These are phyloP conservation scores for Hemileccinum impolitum DNA, from an alignment of 768 basidiomycete genomes.

Conservation along the genomic window DNA sequence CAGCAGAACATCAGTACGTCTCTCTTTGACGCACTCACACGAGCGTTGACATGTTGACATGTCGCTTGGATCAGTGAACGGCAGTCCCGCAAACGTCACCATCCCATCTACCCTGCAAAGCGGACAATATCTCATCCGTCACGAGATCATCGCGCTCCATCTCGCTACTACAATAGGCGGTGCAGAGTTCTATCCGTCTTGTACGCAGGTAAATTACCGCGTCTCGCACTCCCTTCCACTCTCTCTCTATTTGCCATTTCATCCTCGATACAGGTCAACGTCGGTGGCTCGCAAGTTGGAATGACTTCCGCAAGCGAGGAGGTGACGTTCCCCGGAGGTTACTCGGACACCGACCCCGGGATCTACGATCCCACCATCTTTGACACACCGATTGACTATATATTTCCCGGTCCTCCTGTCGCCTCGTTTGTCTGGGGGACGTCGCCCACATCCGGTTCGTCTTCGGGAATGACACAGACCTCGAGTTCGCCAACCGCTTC, in stretches of 20 bases:
- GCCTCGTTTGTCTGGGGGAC: conserved; percentile 37
- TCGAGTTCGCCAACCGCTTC: conserved; percentile 8
- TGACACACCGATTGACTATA: conserved; percentile 35
- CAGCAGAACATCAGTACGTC: conserved; percentile 53
- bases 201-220: conserved; percentile 39
- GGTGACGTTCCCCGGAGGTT: conserved; percentile 70
- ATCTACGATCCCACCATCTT: conserved; percentile 53
- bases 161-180: conserved; percentile 53
- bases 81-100: conserved; percentile 38
- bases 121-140: conserved; percentile 73
- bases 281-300: conserved; percentile 54
- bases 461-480: conserved; percentile 4
- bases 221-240: conserved; percentile 1
- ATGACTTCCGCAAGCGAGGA: conserved; percentile 45
- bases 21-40: neutral
- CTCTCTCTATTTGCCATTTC: neutral
- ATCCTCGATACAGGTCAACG: conserved; percentile 37
- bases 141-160: conserved; percentile 80
- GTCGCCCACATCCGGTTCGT: conserved; percentile 10
- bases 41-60: neutral
- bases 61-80: conserved; percentile 32
- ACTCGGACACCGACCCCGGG: conserved; percentile 66
- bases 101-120: conserved; percentile 53
- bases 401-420: conserved; percentile 52
- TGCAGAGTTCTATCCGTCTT: conserved; percentile 80